Percentiles rank a stretch among this genome's conserved stretches.
These are phyloP conservation scores for Ogataea glucozyma DNA, from an alignment of 805 yeast genomes.

Conservation along the genomic window DNA sequence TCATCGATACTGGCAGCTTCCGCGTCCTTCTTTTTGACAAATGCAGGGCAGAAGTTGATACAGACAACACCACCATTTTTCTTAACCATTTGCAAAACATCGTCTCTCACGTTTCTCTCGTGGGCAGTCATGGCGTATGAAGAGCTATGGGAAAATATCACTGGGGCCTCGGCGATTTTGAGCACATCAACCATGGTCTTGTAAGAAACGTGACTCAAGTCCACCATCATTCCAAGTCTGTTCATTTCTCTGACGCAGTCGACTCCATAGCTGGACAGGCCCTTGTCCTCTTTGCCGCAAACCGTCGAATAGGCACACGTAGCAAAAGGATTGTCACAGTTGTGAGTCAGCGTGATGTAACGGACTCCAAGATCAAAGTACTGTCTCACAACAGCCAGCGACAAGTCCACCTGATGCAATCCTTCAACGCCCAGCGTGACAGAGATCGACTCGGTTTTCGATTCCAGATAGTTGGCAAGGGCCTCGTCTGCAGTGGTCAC, in stretches of 20 bases:
- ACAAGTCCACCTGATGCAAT: conserved; percentile 48
- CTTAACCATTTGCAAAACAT: conserved; percentile 41
- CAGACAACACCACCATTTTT: conserved; percentile 49
- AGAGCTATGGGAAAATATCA: conserved; percentile 51
- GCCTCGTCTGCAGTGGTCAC: conserved; percentile 44
- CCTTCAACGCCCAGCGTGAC: conserved; percentile 54
- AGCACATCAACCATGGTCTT: conserved; percentile 50
- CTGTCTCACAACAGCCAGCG: conserved; percentile 48
- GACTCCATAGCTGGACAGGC: conserved; percentile 43
- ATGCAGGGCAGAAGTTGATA: conserved; percentile 46
- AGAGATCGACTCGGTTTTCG: conserved; percentile 37
- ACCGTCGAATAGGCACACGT: conserved; percentile 49
- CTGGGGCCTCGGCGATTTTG: conserved; percentile 44
- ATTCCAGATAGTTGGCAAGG: conserved; percentile 31
- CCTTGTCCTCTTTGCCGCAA: conserved; percentile 47
- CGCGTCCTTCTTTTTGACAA: conserved; percentile 30
- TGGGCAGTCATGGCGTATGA: conserved; percentile 43
- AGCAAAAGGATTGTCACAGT: conserved; percentile 56
- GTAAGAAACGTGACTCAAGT: conserved; percentile 48
- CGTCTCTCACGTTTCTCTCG: conserved; percentile 50
- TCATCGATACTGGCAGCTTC: conserved; percentile 44
- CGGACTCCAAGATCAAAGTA: conserved; percentile 50
- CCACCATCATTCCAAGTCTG: conserved; percentile 54
- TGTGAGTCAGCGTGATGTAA: conserved; percentile 52
- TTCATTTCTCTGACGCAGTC: conserved; percentile 50